phyloP scores from a whole-genome alignment of 768 basidiomycete genomes.

The Brasilioporus rufonigricans region DNA sequence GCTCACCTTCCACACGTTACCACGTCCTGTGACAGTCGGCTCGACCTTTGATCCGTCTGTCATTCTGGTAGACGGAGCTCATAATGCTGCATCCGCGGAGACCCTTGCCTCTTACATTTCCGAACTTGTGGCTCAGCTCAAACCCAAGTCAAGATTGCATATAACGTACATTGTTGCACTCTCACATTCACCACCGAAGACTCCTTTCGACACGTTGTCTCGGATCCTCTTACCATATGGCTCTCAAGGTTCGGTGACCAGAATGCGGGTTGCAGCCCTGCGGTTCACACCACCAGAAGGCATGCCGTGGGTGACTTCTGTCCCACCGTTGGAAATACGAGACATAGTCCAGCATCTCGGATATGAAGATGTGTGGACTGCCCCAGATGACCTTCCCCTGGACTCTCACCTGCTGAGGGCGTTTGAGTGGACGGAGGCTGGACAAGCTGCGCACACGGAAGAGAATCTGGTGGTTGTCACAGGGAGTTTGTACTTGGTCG shows the following conservation, averaged over 20 bases:
- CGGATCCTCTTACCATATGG: conserved; percentile 56
- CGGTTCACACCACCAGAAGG: conserved; percentile 75
- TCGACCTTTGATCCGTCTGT: conserved; percentile 25
- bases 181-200: conserved; percentile 87
- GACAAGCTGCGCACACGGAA: conserved; percentile 3
- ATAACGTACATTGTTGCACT: conserved; percentile 77
- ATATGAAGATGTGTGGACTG: conserved; percentile 46
- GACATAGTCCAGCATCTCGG: conserved; percentile 36
- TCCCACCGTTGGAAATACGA: conserved; percentile 49
- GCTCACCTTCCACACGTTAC: conserved; percentile 60
- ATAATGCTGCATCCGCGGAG: conserved; percentile 77
- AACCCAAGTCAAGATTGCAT: conserved; percentile 27
- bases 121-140: conserved; percentile 32
- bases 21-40: conserved; percentile 19
- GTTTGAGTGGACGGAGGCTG: conserved; percentile 41
- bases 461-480: conserved; percentile 67
- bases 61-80: conserved; percentile 89
- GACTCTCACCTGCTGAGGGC: conserved; percentile 43
- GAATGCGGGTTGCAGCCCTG: conserved; percentile 50
- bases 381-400: conserved; percentile 33
- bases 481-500: conserved; percentile 93
- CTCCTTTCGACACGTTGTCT: conserved; percentile 63
- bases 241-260: conserved; percentile 25
- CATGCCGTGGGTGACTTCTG: conserved; percentile 92
- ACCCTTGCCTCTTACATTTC: conserved; percentile 62